These are phyloP conservation scores for Luvunga scandens DNA, from an alignment of 345 rosid species.

Conservation along the genomic window DNA sequence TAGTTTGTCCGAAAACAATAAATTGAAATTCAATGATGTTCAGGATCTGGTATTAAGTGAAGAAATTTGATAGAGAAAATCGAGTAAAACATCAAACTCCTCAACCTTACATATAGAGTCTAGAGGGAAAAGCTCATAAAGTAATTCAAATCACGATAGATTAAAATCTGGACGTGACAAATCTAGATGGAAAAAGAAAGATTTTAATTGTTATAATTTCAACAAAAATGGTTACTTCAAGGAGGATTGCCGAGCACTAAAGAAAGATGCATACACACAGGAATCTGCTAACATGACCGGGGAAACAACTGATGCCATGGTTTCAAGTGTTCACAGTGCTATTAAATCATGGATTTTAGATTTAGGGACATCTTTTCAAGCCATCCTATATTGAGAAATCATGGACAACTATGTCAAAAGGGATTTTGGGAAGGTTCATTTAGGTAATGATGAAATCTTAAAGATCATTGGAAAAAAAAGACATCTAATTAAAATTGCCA, in stretches of 20 bases:
- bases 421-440: background rate
- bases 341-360: slow-evolving; percentile 8
- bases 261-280: background rate
- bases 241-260: background rate
- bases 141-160: background rate
- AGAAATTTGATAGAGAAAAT: background rate
- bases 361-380: background rate
- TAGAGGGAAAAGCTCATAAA: background rate
- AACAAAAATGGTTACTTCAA: background rate
- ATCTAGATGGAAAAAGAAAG: background rate
- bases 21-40: background rate
- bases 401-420: background rate
- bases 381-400: background rate
- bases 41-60: background rate
- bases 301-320: background rate
- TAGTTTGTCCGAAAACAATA: background rate
- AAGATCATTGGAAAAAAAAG: background rate
- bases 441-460: background rate
- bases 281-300: background rate
- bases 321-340: background rate
- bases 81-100: background rate
- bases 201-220: no score
- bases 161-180: background rate
- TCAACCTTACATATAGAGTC: background rate
- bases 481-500: background rate